Percentiles rank a stretch among this genome's conserved stretches.
These are phyloP conservation scores for Sugiyamaella qingdaonensis DNA, from an alignment of 805 yeast species.

Conservation along the genomic window DNA sequence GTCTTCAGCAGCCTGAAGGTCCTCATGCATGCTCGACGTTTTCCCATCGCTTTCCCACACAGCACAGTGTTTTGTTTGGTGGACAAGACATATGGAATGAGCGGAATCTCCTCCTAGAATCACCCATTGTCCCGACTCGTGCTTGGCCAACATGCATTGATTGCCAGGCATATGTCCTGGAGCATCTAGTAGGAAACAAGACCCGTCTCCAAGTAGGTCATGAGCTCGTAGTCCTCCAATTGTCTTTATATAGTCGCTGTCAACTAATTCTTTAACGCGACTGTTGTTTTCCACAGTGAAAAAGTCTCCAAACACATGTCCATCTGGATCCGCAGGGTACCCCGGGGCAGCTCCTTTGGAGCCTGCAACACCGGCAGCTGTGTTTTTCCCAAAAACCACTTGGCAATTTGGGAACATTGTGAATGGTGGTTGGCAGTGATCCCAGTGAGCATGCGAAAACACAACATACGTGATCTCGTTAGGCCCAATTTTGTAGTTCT, in stretches of 20 bases:
- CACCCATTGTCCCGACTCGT: neutral
- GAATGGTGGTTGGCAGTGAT: constrained; percentile 1
- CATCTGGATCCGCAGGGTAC: neutral
- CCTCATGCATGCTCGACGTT: neutral
- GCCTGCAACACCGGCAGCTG: neutral
- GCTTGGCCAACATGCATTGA: neutral
- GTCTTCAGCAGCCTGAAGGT: neutral
- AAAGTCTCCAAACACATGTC: neutral
- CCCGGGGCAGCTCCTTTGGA: neutral
- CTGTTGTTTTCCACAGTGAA: neutral
- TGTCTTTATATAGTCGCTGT: neutral
- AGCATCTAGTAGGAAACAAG: neutral
- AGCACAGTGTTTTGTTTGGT: neutral
- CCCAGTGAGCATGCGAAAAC: neutral
- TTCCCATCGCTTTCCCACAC: neutral
- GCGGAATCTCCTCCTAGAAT: constrained; percentile 1
- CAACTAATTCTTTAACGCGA: neutral
- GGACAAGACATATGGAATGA: neutral
- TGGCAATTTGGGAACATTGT: neutral
- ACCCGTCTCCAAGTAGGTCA: constrained; percentile 5
- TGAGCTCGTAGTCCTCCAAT: neutral
- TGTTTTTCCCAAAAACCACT: neutral
- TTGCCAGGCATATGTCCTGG: constrained; percentile 2
- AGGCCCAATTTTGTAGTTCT: neutral
- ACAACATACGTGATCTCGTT: neutral